These are phyloP conservation scores for Ilyonectria destructans DNA, from an alignment of 2,329 filamentous ascomycete genomes.

Conservation along the genomic window DNA sequence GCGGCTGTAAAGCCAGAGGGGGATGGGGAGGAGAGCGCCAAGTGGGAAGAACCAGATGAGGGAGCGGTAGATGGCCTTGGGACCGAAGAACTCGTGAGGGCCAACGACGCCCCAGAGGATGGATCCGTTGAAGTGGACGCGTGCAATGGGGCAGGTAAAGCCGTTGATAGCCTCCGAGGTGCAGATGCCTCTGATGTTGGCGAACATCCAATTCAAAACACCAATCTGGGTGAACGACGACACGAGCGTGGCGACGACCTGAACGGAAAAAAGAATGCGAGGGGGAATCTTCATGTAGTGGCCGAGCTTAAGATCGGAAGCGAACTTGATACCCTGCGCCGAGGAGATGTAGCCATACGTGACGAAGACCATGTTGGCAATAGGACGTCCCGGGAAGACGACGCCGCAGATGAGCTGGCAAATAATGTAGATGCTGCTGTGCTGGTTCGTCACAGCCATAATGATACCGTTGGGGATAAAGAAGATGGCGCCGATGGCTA, in stretches of 20 bases:
- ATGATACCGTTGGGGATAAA: slow-evolving; percentile 95
- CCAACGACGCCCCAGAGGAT: slow-evolving; percentile 94
- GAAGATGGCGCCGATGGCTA: slow-evolving; percentile 84
- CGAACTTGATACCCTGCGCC: slow-evolving; percentile 91
- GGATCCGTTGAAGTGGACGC: slow-evolving; percentile 91
- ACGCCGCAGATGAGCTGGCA: slow-evolving; percentile 89
- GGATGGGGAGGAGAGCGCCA: slow-evolving; percentile 81
- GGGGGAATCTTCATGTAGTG: slow-evolving; percentile 93
- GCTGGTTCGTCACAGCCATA: slow-evolving; percentile 93
- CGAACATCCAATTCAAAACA: slow-evolving; percentile 93
- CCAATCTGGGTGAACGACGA: slow-evolving; percentile 87
- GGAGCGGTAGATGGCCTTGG: slow-evolving; percentile 80
- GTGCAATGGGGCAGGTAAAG: slow-evolving; percentile 89
- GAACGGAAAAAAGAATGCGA: slow-evolving; percentile 83
- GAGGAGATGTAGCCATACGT: slow-evolving; percentile 93
- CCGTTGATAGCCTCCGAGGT: slow-evolving; percentile 86
- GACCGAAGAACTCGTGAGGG: slow-evolving; percentile 86
- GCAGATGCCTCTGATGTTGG: slow-evolving; percentile 83
- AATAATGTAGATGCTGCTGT: slow-evolving; percentile 88
- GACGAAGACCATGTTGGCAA: slow-evolving; percentile 95
- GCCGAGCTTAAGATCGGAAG: slow-evolving; percentile 88
- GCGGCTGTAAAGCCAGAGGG: slow-evolving; percentile 80
- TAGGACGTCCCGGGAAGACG: slow-evolving; percentile 86
- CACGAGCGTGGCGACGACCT: slow-evolving; percentile 82
- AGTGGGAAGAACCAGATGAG: slow-evolving; percentile 88